Conservation (phyloP, 2,329 filamentous ascomycete genomes). For the Sordariomycetes sp. region DNA sequence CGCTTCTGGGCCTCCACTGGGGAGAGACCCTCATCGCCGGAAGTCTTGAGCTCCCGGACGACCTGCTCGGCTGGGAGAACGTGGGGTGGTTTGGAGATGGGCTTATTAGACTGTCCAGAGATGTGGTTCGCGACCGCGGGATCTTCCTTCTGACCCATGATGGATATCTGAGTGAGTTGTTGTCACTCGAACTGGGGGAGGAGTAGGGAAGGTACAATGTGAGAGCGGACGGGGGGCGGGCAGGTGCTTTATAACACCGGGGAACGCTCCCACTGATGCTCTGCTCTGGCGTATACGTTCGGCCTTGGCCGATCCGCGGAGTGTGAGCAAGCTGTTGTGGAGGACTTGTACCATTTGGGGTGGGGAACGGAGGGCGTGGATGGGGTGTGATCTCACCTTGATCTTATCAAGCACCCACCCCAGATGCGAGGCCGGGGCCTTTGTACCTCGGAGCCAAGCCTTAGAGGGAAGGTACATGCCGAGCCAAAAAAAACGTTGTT, state of each 20-base stretch:
- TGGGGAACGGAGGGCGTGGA: not conserved
- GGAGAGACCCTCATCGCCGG: conserved; percentile 43
- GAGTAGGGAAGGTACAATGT: not conserved
- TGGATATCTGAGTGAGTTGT: not conserved
- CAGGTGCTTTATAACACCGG: not conserved
- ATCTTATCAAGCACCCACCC: not conserved
- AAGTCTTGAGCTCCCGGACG: conserved; percentile 38
- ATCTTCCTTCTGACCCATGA: conserved; percentile 14
- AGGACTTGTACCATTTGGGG: not conserved
- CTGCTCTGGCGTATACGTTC: not conserved
- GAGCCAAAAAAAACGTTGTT: not conserved
- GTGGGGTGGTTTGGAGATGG: conserved; percentile 50
- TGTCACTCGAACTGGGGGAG: not conserved
- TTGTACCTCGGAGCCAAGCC: not conserved
- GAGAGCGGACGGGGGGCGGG: not conserved
- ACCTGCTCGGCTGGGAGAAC: conserved; percentile 39
- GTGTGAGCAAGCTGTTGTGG: not conserved
- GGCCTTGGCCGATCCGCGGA: not conserved
- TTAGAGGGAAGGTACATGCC: not conserved
- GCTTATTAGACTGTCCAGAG: conserved; percentile 29
- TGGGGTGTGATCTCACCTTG: not conserved
- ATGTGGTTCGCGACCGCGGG: conserved; percentile 14
- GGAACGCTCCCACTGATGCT: not conserved
- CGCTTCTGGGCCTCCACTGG: conserved; percentile 37
- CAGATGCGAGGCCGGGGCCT: not conserved